Percentiles rank a stretch among this genome's conserved stretches.
These are phyloP conservation scores for Syncephalastrum monosporum DNA, from an alignment of 371 early-diverging fungal genomes.

Conservation along the genomic window DNA sequence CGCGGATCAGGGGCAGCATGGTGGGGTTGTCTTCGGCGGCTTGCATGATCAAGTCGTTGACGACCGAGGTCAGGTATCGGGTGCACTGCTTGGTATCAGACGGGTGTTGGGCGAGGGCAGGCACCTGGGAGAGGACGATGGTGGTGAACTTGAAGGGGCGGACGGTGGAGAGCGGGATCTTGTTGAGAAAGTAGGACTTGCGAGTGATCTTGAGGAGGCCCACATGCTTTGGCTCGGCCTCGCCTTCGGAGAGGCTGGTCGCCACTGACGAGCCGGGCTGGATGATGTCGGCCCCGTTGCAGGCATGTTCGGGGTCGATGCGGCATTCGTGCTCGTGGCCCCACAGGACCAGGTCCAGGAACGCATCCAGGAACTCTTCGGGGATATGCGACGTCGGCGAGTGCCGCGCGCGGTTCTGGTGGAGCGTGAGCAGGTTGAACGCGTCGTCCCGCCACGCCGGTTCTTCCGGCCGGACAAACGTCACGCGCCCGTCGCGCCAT, in stretches of 20 bases:
- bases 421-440: constrained; percentile 76
- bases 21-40: constrained; percentile 53
- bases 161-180: constrained; percentile 76
- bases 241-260: constrained; percentile 92
- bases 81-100: constrained; percentile 44
- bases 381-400: constrained; percentile 90
- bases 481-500: constrained; percentile 77
- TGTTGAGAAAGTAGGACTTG: constrained; percentile 66
- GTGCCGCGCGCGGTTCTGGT: constrained; percentile 89
- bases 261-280: constrained; percentile 99
- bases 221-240: constrained; percentile 84
- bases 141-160: constrained; percentile 88
- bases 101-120: constrained; percentile 25
- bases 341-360: constrained; percentile 94
- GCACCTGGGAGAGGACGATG: constrained; percentile 57
- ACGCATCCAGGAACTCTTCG: constrained; percentile 79
- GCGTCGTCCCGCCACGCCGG: constrained; percentile 64
- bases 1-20: constrained; percentile 77
- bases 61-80: constrained; percentile 50
- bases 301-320: constrained; percentile 69
- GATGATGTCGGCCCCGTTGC: constrained; percentile 73
- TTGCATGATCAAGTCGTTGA: constrained; percentile 64
- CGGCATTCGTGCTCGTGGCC: constrained; percentile 99
- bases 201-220: constrained; percentile 72
- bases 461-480: constrained; percentile 68